These are phyloP conservation scores for Penicillium fuscoglaucum DNA, from an alignment of 2,329 filamentous ascomycete species.

Conservation along the genomic window DNA sequence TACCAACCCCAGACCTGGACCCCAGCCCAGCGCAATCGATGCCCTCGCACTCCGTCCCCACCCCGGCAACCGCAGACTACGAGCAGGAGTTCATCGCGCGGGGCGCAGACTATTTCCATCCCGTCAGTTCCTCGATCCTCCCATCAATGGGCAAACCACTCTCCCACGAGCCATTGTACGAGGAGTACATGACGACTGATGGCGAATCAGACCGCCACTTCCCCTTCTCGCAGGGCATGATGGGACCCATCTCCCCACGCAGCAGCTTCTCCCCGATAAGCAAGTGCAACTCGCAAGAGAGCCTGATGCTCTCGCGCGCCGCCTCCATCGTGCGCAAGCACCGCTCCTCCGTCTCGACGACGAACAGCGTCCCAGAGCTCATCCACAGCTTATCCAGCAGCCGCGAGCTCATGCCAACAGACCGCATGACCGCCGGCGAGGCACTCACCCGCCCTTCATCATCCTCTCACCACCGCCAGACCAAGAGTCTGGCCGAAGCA, in stretches of 20 bases:
- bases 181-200: conserved; percentile 47
- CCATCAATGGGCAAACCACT: conserved; percentile 36
- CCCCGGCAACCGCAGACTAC: conserved; percentile 31
- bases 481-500: conserved; percentile 39
- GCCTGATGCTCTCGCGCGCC: conserved; percentile 53
- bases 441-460: conserved; percentile 25
- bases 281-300: conserved; percentile 59
- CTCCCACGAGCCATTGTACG: conserved; percentile 37
- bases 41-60: conserved; percentile 30
- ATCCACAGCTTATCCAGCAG: conserved; percentile 44
- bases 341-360: conserved; percentile 49
- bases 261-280: conserved; percentile 55
- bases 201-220: conserved; percentile 51
- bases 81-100: conserved; percentile 29
- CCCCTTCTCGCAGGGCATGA: conserved; percentile 42
- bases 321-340: conserved; percentile 50
- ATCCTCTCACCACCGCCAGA: conserved; percentile 37
- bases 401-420: conserved; percentile 38
- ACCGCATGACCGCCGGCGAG: conserved; percentile 26
- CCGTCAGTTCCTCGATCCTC: conserved; percentile 34
- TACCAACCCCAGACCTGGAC: conserved; percentile 37
- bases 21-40: conserved; percentile 35
- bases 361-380: conserved; percentile 48
- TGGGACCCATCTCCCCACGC: conserved; percentile 43
- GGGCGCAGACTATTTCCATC: conserved; percentile 27